Conservation (phyloP, 441 rosid genomes). For the Bruguiera hainesii region DNA sequence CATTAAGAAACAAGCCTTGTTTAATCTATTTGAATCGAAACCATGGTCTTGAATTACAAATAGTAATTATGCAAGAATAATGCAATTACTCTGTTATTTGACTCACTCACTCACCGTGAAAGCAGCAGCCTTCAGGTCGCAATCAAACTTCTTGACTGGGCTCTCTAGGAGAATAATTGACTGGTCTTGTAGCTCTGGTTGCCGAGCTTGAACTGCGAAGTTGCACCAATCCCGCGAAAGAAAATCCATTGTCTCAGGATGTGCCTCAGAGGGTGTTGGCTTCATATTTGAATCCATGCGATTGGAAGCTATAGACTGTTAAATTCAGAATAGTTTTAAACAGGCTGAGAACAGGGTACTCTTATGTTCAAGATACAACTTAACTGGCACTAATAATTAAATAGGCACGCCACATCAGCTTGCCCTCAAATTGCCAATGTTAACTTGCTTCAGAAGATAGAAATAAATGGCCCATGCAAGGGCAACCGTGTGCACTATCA, state of each 20-base stretch:
- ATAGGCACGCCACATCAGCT: conserved; percentile 14
- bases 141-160: conserved; percentile 41
- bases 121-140: conserved; percentile 38
- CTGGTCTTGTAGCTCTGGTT: conserved; percentile 41
- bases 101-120: conserved; percentile 41
- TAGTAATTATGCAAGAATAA: not conserved
- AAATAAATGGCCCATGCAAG: conserved; percentile 10
- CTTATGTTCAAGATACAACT: conserved; percentile 4
- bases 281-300: conserved; percentile 39
- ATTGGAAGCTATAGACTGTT: conserved; percentile 5
- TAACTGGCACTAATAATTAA: conserved; percentile 9
- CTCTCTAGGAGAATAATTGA: conserved; percentile 54
- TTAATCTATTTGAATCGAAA: not conserved
- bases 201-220: conserved; percentile 80
- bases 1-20: not conserved
- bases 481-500: not conserved
- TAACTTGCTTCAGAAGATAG: not conserved
- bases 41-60: not conserved
- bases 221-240: conserved; percentile 88
- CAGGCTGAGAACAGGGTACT: conserved; percentile 20
- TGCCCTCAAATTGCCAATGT: conserved; percentile 5
- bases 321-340: not conserved
- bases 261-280: conserved; percentile 72
- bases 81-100: not conserved
- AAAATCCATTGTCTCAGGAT: conserved; percentile 86